Base-by-base conservation (phyloP, 208 protist species). In the Leishmania lainsoni region DNA sequence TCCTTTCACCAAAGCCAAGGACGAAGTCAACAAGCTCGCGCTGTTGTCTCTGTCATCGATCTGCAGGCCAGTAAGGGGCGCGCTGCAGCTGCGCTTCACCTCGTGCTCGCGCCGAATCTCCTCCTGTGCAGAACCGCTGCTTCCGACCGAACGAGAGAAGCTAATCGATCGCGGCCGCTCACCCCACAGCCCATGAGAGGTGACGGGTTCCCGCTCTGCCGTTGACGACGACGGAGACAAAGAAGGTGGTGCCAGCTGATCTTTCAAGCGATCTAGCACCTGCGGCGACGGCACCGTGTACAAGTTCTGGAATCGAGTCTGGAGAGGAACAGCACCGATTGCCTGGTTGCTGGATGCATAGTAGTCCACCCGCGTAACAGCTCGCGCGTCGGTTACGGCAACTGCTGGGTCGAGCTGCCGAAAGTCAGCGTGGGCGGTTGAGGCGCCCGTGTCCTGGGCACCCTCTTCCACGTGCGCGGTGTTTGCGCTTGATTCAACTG, bases 281-380 rank as follows among this genome's bases (percentile, higher is more conserved):
- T 78, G 51, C 5, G 81, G 76, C 20, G 76, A 85, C 1, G 81
- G 81, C 20, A 74, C 75, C 20, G 79, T 78, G 58, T 78, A 58
- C n/a, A 85, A 58, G 49, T 85, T 85, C 76, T 75, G 76, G 17
- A 68, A 22, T 10, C 75, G 81, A 29, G 39, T 56, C 26, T 80
- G 56, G 2, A 56, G 16, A 26, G 81, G 56, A 20, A 85, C 76
- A 20, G 1, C 12, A 16, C 76, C 76, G 22, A 85, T 81, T 29
- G 35, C 16, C 61, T 85, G 81, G 39, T 76, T 85, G 45, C 81
- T 85, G 22, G 76, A 66, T 10, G 81, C 81, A 42, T 78, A 85
- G 66, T 76, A 77, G 61, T 85, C 49, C 48, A 85, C 61, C 29
- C 49, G 71, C 32, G 54, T 71, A 16, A 22, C 5, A 14, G 29